A percentile compares a stretch with the other conserved stretches of the same genome.
Evolutionary conservation across 1,139 yeast species (phyloP).

Genomic region (Nakaseomyces sp.): DNA sequence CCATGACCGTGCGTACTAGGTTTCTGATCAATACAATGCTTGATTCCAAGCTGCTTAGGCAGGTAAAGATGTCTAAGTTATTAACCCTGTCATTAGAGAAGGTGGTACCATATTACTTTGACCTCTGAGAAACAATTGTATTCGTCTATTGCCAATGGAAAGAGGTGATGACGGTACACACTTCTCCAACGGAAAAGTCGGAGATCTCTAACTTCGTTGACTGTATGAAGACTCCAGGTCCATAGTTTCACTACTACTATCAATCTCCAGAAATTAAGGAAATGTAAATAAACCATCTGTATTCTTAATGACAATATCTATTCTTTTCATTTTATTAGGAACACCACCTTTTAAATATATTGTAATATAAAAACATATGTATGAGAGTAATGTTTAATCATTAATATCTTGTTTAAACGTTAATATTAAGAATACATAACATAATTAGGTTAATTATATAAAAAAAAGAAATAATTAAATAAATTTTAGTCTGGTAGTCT

Average conservation of each 20-base stretch:
- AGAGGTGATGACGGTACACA: conserved; percentile 99
- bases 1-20: conserved; percentile 96
- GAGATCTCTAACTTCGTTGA: conserved; percentile 81
- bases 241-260: conserved; percentile 83
- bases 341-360: neutral
- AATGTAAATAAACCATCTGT: neutral
- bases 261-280: conserved; percentile 26
- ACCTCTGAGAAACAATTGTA: conserved; percentile 82
- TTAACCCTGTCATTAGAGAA: conserved; percentile 96
- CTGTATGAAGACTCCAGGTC: conserved; percentile 90
- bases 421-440: neutral
- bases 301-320: conserved; percentile 1
- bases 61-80: conserved; percentile 86
- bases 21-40: conserved; percentile 86
- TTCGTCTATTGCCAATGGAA: conserved; percentile 89
- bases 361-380: neutral
- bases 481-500: neutral
- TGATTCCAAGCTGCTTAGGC: conserved; percentile 88
- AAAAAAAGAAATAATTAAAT: too few species aligned
- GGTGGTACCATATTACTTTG: conserved; percentile 96
- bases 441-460: neutral
- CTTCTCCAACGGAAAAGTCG: conserved; percentile 89
- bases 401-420: neutral
- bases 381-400: neutral
- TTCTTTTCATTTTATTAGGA: neutral